phyloP scores from a whole-genome alignment of 2,329 filamentous ascomycete genomes.

The Alternaria gansuensis region DNA sequence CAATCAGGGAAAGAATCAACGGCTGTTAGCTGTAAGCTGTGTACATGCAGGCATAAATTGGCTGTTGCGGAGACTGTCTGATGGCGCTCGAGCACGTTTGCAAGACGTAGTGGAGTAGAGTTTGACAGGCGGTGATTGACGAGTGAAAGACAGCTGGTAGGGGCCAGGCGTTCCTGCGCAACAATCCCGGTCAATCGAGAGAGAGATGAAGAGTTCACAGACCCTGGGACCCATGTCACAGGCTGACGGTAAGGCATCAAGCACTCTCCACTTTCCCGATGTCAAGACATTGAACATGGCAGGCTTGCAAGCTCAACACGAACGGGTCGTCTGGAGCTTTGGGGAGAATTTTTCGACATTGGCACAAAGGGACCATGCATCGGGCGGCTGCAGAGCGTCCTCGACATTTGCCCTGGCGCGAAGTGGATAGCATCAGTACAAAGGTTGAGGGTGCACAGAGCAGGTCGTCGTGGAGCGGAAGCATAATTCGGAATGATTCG shows the following conservation, averaged over 20 bases:
- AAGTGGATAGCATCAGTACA: slow-evolving; percentile 24
- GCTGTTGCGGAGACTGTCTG: slow-evolving; percentile 42
- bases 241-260: slow-evolving; percentile 21
- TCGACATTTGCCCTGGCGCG: slow-evolving; percentile 28
- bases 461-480: slow-evolving; percentile 29
- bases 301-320: slow-evolving; percentile 2
- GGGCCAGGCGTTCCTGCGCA: slow-evolving; percentile 38
- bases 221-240: slow-evolving; percentile 17
- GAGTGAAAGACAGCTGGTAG: slow-evolving; percentile 26
- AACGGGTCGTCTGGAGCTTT: slow-evolving; percentile 10
- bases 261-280: slow-evolving; percentile 15
- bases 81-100: slow-evolving; percentile 36
- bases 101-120: slow-evolving; percentile 25
- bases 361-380: slow-evolving; percentile 19
- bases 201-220: slow-evolving; percentile 18
- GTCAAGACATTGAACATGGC: slow-evolving; percentile 8
- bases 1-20: slow-evolving; percentile 49
- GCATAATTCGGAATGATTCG: slow-evolving; percentile 24
- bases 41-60: slow-evolving; percentile 47
- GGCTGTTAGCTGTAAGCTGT: slow-evolving; percentile 47
- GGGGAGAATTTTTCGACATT: slow-evolving; percentile 3
- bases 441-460: slow-evolving; percentile 32
- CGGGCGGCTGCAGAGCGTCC: slow-evolving; percentile 30
- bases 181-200: slow-evolving; percentile 13
- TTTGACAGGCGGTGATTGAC: slow-evolving; percentile 37